These are phyloP conservation scores for Daldinia decipiens DNA, from an alignment of 495 filamentous ascomycete genomes.

Conservation along the genomic window DNA sequence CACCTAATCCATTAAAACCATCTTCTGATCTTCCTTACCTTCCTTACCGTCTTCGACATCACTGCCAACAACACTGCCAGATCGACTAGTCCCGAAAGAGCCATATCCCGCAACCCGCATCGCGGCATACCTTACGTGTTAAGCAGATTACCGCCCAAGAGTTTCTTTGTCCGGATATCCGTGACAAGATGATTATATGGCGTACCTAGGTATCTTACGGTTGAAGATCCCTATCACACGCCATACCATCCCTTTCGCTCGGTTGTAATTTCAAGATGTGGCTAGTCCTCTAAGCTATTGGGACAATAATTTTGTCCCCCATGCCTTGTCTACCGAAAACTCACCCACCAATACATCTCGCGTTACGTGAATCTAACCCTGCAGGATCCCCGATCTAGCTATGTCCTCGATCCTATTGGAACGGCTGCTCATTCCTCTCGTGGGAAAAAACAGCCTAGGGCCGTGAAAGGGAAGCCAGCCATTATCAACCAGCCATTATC, in stretches of 20 bases:
- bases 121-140: neutral
- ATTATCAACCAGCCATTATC: slow-evolving; percentile 29
- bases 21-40: neutral
- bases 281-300: slow-evolving; percentile 38
- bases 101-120: slow-evolving; percentile 14
- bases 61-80: neutral
- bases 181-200: slow-evolving; percentile 17
- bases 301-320: slow-evolving; percentile 17
- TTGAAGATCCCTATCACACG: slow-evolving; percentile 32
- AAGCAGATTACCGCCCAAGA: neutral
- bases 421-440: slow-evolving; percentile 41
- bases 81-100: slow-evolving; percentile 6
- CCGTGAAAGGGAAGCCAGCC: slow-evolving; percentile 10
- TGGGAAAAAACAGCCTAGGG: slow-evolving; percentile 32
- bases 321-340: slow-evolving; percentile 22
- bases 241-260: slow-evolving; percentile 29
- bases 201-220: slow-evolving; percentile 34
- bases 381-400: slow-evolving; percentile 33
- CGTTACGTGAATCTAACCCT: slow-evolving; percentile 28
- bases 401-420: slow-evolving; percentile 38
- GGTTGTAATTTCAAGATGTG: slow-evolving; percentile 34
- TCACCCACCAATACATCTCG: slow-evolving; percentile 25
- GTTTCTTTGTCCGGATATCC: slow-evolving; percentile 18
- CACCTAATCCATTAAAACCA: neutral
- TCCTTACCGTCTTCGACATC: neutral